Evolutionary conservation across 2,329 filamentous ascomycete species (phyloP).

Genomic region (Ophiocordyceps camponoti-saundersi): DNA sequence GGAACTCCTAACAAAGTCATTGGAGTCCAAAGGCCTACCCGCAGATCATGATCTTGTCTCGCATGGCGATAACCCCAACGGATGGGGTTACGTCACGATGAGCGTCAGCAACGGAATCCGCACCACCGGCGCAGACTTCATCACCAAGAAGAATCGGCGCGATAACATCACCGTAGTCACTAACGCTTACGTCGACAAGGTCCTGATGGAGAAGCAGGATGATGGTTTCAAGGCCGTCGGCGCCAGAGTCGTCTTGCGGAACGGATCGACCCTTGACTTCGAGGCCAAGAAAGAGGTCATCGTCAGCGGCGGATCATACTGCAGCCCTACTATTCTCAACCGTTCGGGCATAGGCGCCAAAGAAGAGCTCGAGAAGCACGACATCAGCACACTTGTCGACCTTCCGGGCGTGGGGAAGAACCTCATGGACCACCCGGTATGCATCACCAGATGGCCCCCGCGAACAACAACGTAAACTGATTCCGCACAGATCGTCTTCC

Average conservation of each 20-base stretch:
- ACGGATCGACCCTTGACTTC: neutral
- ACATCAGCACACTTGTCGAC: constrained; percentile 23
- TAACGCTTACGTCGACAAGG: constrained; percentile 31
- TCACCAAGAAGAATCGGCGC: constrained; percentile 19
- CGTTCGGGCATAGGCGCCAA: constrained; percentile 33
- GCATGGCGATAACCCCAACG: constrained; percentile 28
- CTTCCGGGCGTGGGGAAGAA: constrained; percentile 32
- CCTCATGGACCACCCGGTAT: constrained; percentile 24
- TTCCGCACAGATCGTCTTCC: constrained; percentile 29
- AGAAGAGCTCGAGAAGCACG: constrained; percentile 21
- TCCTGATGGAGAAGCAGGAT: constrained; percentile 23
- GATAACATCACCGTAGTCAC: constrained; percentile 30
- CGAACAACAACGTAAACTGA: neutral
- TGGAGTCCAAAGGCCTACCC: constrained; percentile 34
- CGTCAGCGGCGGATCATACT: constrained; percentile 29
- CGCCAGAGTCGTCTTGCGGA: constrained; percentile 20
- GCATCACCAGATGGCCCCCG: neutral
- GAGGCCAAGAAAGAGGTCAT: constrained; percentile 20
- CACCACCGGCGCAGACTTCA: constrained; percentile 35
- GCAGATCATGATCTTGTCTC: constrained; percentile 44
- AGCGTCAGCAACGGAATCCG: constrained; percentile 34
- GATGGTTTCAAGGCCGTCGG: constrained; percentile 23
- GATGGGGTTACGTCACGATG: constrained; percentile 36
- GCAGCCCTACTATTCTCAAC: constrained; percentile 32
- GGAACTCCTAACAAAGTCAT: constrained; percentile 33